Base-by-base conservation (phyloP, 768 basidiomycete species). In the Trametes cubensis region DNA sequence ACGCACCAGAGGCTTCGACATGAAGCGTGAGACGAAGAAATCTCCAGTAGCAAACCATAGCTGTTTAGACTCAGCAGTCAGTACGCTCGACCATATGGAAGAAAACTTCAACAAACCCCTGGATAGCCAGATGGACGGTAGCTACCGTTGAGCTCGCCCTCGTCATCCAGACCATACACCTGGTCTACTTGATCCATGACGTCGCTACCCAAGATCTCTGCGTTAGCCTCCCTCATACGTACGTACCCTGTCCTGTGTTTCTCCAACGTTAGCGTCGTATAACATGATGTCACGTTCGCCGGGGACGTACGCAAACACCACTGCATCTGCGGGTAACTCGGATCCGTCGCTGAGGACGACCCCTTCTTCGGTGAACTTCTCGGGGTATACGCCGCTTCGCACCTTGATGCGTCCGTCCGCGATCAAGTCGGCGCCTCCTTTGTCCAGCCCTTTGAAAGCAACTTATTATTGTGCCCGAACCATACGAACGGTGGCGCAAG, bases 371-470 rank as follows among this genome's bases (percentile, higher is more conserved):
- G 70, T 75, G 63, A 78, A 76, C 17, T 55, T 54, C 30, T 59
- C 64, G 18, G 75, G 59, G n/a, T 46, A 54, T 7, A 69, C 60
- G 25, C 78, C 78, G 55, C 73, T 75, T 71, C 79, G 83, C 66
- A 84, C 68, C 67, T 82, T 83, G 76, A 85, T 83, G 48, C 74
- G 74, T 21, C 84, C 81, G 25, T 80, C 75, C 25, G 75, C 76
- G 58, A 84, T 82, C 57, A 80, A 71, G 61, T 75, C 71, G 40
- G 79, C 76, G 0, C 79, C 73, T n/a, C 80, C 82, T 0, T 63
- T 63, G 50, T 73, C 72, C 64, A 63, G n/a, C 62, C 62, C 62
- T 63, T 20, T 10, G 45, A 20, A 41, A 17, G 20, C 11, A 17
- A 34, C 34, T 34, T 4, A 11, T 34, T 21, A 17, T 23, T 10